Evolutionary conservation across 805 yeast species (phyloP).

Genomic region (Wickerhamomyces sydowiorum): DNA sequence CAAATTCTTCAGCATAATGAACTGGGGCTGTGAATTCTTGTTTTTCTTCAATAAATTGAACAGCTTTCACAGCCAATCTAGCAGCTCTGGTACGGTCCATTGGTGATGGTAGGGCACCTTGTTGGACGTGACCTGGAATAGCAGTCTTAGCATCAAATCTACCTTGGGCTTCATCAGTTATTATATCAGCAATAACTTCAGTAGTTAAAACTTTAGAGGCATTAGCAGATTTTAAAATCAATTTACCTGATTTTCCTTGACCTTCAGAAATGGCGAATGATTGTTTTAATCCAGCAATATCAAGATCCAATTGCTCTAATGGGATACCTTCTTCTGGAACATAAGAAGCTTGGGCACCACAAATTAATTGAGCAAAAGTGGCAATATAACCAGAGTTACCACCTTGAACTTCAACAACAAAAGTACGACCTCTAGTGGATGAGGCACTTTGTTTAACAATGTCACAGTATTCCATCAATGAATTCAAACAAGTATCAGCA

Average conservation of each 20-base stretch:
- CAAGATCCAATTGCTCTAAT: conserved; percentile 56
- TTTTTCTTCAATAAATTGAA: conserved; percentile 57
- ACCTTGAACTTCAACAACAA: conserved; percentile 81
- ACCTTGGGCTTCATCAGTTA: conserved; percentile 54
- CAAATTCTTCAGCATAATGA: conserved; percentile 37
- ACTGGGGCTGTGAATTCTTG: conserved; percentile 35
- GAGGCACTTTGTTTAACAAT: conserved; percentile 76
- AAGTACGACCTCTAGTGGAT: conserved; percentile 71
- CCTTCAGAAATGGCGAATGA: conserved; percentile 60
- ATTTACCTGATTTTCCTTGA: conserved; percentile 60
- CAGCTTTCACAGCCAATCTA: conserved; percentile 63
- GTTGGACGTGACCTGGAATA: conserved; percentile 83
- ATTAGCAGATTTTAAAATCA: conserved; percentile 60
- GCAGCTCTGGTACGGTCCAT: conserved; percentile 75
- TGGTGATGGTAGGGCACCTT: conserved; percentile 73
- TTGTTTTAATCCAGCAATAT: conserved; percentile 53
- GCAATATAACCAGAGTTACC: conserved; percentile 82
- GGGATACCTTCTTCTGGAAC: conserved; percentile 69
- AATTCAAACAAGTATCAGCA: conserved; percentile 68
- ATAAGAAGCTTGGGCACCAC: conserved; percentile 71
- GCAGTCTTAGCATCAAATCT: conserved; percentile 76
- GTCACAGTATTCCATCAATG: conserved; percentile 68
- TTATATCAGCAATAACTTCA: conserved; percentile 63
- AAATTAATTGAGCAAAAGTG: conserved; percentile 57
- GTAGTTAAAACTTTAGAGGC: conserved; percentile 70